Evolutionary conservation across 2,329 filamentous ascomycete species (phyloP).

Genomic region (Aureobasidium sp.): DNA sequence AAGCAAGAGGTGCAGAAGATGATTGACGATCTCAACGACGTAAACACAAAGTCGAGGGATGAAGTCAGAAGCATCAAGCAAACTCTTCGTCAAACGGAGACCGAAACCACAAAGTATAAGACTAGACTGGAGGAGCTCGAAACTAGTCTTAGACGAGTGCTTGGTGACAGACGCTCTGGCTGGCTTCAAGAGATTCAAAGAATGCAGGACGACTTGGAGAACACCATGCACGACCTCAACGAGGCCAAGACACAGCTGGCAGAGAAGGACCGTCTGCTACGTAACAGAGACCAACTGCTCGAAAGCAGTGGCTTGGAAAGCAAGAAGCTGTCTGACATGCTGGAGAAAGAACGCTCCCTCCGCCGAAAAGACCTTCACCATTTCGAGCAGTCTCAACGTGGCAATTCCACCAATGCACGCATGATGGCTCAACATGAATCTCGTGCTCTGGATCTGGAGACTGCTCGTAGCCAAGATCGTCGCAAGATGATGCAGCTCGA

Average conservation of each 20-base stretch:
- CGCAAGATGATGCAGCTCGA: slow-evolving; percentile 71
- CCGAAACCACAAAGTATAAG: slow-evolving; percentile 86
- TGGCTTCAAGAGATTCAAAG: slow-evolving; percentile 77
- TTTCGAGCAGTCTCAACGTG: slow-evolving; percentile 82
- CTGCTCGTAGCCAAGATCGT: slow-evolving; percentile 68
- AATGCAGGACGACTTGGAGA: slow-evolving; percentile 80
- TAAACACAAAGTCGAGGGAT: slow-evolving; percentile 75
- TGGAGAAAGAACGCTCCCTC: slow-evolving; percentile 81
- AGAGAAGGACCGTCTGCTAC: slow-evolving; percentile 88
- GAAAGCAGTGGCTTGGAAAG: slow-evolving; percentile 85
- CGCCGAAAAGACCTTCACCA: slow-evolving; percentile 82
- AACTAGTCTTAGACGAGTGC: slow-evolving; percentile 74
- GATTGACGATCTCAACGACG: slow-evolving; percentile 84
- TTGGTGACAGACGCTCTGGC: slow-evolving; percentile 79
- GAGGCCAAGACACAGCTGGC: slow-evolving; percentile 66
- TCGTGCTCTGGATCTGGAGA: slow-evolving; percentile 79
- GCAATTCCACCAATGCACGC: slow-evolving; percentile 77
- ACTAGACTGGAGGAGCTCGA: slow-evolving; percentile 85
- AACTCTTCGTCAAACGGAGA: slow-evolving; percentile 72
- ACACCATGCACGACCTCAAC: slow-evolving; percentile 75
- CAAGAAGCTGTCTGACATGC: slow-evolving; percentile 73
- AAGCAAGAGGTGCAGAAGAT: slow-evolving; percentile 94
- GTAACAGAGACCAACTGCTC: slow-evolving; percentile 79
- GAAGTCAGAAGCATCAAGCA: slow-evolving; percentile 77
- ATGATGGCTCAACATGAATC: slow-evolving; percentile 80